A percentile compares a stretch with the other conserved stretches of the same genome.
Conservation (phyloP, 768 basidiomycete genomes). For the Melanogaster broomeanus region DNA sequence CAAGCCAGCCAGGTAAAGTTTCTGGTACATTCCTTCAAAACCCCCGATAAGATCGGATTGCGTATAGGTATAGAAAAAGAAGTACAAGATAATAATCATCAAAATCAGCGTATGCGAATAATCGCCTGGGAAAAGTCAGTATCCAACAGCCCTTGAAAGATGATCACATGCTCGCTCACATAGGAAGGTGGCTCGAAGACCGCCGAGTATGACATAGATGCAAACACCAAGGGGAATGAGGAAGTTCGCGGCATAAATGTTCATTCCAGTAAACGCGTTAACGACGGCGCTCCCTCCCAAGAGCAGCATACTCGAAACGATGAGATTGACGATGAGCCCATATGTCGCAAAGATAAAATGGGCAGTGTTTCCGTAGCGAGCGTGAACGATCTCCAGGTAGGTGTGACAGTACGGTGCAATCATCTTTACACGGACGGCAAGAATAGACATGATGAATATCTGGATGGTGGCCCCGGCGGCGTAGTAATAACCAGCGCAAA, state of each 20-base stretch:
- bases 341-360: conserved; percentile 29
- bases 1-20: conserved; percentile 30
- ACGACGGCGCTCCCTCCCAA: conserved; percentile 42
- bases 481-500: conserved; percentile 28
- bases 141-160: background rate
- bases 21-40: conserved; percentile 36
- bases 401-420: conserved; percentile 38
- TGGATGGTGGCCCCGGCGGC: conserved; percentile 30
- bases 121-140: conserved; percentile 20
- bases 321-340: conserved; percentile 24
- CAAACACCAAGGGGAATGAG: conserved; percentile 43
- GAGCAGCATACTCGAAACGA: conserved; percentile 38
- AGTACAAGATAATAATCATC: conserved; percentile 36
- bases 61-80: conserved; percentile 34
- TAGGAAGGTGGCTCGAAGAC: conserved; percentile 36
- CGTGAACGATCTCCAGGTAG: conserved; percentile 37
- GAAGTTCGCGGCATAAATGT: conserved; percentile 39
- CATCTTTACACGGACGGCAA: conserved; percentile 32
- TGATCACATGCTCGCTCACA: conserved; percentile 15
- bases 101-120: conserved; percentile 39
- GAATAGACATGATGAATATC: conserved; percentile 25
- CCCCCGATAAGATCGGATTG: conserved; percentile 38
- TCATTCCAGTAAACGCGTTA: conserved; percentile 42
- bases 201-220: conserved; percentile 38
- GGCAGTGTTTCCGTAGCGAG: conserved; percentile 29